These are phyloP conservation scores for Digitaria exilis DNA, from an alignment of 202 grass and related monocot species.

Conservation along the genomic window DNA sequence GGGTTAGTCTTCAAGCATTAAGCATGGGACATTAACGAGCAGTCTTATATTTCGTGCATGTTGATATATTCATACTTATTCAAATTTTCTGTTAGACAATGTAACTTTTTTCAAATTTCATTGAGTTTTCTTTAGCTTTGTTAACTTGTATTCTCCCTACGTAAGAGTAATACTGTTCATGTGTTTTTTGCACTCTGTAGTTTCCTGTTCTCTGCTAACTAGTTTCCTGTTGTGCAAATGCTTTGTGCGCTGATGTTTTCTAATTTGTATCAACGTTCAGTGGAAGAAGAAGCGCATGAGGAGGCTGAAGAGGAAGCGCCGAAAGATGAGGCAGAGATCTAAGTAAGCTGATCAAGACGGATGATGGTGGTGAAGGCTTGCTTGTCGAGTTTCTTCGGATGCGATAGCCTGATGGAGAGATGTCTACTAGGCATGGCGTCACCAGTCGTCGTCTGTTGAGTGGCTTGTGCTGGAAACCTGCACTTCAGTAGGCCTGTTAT, in stretches of 20 bases:
- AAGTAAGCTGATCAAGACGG: slow-evolving; percentile 52
- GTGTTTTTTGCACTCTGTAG: not conserved
- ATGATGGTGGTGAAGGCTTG: not conserved
- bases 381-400: not conserved
- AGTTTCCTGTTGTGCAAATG: not conserved
- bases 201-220: not conserved
- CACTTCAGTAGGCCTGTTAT: slow-evolving; percentile 31
- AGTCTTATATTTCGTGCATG: not conserved
- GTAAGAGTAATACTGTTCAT: no score
- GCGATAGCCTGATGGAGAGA: not conserved
- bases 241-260: not conserved
- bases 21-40: not conserved
- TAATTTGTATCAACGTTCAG: slow-evolving; percentile 28
- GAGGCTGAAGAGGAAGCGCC: slow-evolving; percentile 92
- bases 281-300: slow-evolving; percentile 99
- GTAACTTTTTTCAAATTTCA: not conserved
- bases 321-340: slow-evolving; percentile 94
- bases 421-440: not conserved
- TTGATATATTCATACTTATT: not conserved
- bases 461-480: slow-evolving; percentile 41
- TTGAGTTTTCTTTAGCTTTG: not conserved
- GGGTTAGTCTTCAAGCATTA: not conserved
- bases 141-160: not conserved
- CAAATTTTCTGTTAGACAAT: not conserved
- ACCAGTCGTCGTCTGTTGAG: slow-evolving; percentile 2